Evolutionary conservation across 2,329 filamentous ascomycete species (phyloP), one percentile per base, ranked within the genome.

Genomic region (Tricladium varicosporioides): DNA sequence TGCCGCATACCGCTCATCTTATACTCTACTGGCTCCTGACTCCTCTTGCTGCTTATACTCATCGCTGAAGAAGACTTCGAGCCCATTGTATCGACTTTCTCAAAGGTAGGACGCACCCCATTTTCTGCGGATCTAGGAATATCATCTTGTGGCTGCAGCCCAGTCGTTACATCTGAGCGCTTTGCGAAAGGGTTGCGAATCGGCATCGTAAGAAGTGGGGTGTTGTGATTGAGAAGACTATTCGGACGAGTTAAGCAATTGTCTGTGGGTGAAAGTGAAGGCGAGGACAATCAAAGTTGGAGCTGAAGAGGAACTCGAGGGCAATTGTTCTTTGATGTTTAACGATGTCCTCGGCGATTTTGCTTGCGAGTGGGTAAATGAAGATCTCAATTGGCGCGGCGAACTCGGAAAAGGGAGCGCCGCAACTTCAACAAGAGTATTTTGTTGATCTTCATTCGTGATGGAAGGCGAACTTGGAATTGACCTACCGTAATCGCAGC

Each of bases 121-220:
- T 76, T 77, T 18, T 76, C 71, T 22, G 71, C 63, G 42, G 79
- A 74, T 51, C 74, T 77, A 58, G 73, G 67, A 65, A 80, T 83
- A 67, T 87, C 85, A 66, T 86, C 81, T 36, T 59, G 54, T 33
- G 63, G 57, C 27, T 63, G 59, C 14, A 67, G 51, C 32, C 62
- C 62, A 16, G 62, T 58, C 50, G 61, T 57, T 27, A 62, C 60
- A 19, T 69, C 82, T 53, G 81, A 74, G 53, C 83, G 85, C 67
- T 83, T 82, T 55, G 81, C 76, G 70, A 91, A 88, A 31, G 87
- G 85, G 72, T 91, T 91, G 64, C 88, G 85, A 69, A 91, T 88
- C 16, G 76, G 81, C 86, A 89, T 89, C 57, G 63, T 76, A 54
- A 56, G 40, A 47, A 13, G 46, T 44, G 46, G 44, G 33, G 45